Conservation (phyloP, 2,329 filamentous ascomycete genomes). For the Sarocladium strictum region DNA sequence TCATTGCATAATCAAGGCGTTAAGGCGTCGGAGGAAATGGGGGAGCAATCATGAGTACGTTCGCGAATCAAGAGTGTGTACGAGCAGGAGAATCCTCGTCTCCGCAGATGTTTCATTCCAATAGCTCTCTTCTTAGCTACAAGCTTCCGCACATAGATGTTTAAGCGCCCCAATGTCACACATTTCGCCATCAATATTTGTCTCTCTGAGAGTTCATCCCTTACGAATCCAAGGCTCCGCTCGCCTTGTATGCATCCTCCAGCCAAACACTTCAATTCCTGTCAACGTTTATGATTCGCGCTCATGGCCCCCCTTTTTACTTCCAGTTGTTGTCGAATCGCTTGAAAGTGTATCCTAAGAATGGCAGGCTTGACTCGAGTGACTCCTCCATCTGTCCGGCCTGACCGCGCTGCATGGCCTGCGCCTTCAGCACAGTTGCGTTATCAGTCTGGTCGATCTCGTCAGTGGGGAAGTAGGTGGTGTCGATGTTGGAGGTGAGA, state of each 20-base stretch:
- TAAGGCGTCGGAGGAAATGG: no score
- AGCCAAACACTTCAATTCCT: background rate
- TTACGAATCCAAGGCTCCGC: background rate
- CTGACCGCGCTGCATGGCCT: conserved; percentile 65
- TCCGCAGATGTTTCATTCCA: background rate
- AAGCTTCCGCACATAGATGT: background rate
- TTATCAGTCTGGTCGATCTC: conserved; percentile 97
- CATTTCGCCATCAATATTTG: background rate
- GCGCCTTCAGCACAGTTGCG: conserved; percentile 76
- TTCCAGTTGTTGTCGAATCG: conserved; percentile 75
- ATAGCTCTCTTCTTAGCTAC: background rate
- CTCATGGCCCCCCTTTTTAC: conserved; percentile 20
- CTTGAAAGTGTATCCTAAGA: conserved; percentile 68
- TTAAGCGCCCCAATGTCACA: background rate
- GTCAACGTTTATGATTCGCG: background rate
- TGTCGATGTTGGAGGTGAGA: conserved; percentile 88
- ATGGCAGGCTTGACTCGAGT: conserved; percentile 92
- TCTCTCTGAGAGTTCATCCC: background rate
- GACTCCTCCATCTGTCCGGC: conserved; percentile 61
- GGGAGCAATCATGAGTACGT: no score
- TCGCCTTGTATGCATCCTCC: background rate
- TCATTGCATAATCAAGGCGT: no score
- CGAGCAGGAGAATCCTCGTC: background rate
- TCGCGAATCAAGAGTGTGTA: no score
- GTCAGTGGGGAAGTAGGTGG: conserved; percentile 97